These are phyloP conservation scores for Chenopodium berlandieri DNA, from an alignment of 148 eudicot genomes.

Conservation along the genomic window DNA sequence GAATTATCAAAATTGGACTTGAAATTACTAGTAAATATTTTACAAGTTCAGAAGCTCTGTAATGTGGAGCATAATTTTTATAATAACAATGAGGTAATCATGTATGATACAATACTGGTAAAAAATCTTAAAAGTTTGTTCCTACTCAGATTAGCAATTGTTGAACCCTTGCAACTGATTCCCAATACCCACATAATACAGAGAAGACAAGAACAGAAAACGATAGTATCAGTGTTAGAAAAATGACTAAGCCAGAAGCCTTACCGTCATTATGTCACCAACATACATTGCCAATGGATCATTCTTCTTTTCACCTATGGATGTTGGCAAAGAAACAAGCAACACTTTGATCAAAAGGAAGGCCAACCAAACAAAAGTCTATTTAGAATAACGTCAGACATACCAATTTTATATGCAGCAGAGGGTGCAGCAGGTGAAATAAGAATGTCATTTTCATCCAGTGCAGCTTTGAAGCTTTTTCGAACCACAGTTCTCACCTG, in stretches of 20 bases:
- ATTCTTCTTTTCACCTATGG: constrained; percentile 86
- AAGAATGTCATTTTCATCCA: constrained; percentile 78
- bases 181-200: not conserved
- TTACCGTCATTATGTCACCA: constrained; percentile 97
- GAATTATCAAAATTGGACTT: not conserved
- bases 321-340: constrained; percentile 20
- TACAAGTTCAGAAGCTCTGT: not conserved
- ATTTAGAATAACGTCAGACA: constrained; percentile 9
- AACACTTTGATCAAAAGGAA: constrained; percentile 11
- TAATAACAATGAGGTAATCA: no score
- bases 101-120: not conserved
- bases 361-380: constrained; percentile 8
- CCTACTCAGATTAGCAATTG: not conserved
- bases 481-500: constrained; percentile 89
- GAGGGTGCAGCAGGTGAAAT: constrained; percentile 99
- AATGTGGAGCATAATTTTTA: no score
- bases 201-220: not conserved
- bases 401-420: constrained; percentile 92
- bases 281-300: constrained; percentile 99
- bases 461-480: constrained; percentile 79
- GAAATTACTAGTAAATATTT: no score
- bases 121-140: not conserved
- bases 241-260: constrained; percentile 18
- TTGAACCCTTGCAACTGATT: not conserved
- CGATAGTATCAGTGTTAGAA: not conserved